Conservation (phyloP, 345 rosid species). For the Draba incana region DNA sequence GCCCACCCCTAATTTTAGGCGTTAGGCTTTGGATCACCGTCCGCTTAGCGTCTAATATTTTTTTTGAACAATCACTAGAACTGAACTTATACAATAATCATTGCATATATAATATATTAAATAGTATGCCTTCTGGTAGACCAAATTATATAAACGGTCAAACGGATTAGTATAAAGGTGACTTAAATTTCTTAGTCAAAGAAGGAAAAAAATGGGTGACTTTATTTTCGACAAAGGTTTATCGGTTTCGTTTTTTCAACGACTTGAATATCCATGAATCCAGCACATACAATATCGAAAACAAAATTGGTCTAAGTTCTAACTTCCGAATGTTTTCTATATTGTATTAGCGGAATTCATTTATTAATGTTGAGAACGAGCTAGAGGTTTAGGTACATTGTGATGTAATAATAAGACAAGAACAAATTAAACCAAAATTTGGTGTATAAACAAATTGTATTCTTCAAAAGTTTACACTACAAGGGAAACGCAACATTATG, state of each 20-base stretch:
- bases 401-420: slow-evolving; percentile 22
- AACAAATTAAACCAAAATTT: neutral
- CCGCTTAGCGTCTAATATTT: too few species aligned
- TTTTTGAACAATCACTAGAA: neutral
- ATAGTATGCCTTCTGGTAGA: neutral
- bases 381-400: slow-evolving; percentile 27
- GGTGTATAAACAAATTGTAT: neutral
- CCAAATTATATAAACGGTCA: neutral
- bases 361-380: neutral
- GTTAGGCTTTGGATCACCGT: too few species aligned
- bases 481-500: slow-evolving; percentile 37
- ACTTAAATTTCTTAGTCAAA: slow-evolving; percentile 24
- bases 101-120: neutral
- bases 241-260: slow-evolving; percentile 16
- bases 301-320: neutral
- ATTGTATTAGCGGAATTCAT: too few species aligned
- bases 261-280: neutral
- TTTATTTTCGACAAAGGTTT: slow-evolving; percentile 14
- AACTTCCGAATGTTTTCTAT: neutral
- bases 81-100: slow-evolving; percentile 35
- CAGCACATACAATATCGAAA: neutral
- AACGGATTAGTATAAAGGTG: neutral
- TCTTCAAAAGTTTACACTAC: slow-evolving; percentile 29
- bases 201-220: neutral
- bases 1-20: too few species aligned